These are phyloP conservation scores for Kokia cookei DNA, from an alignment of 441 rosid genomes.

Conservation along the genomic window DNA sequence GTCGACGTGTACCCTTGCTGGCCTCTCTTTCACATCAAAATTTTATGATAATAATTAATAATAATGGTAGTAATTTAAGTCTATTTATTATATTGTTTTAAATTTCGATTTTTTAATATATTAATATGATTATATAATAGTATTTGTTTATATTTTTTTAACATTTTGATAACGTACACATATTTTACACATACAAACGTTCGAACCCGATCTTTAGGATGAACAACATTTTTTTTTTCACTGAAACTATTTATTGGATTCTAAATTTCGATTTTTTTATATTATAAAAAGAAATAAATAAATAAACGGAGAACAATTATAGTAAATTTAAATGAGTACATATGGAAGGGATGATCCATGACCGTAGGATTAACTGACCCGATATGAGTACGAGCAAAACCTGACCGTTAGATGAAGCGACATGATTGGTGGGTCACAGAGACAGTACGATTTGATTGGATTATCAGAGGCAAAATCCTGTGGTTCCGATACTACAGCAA, in stretches of 20 bases:
- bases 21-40: background rate
- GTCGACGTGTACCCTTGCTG: conserved; percentile 9
- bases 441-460: background rate
- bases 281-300: too few relatives aligned
- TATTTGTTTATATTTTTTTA: too few relatives aligned
- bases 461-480: background rate
- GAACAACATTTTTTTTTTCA: too few relatives aligned
- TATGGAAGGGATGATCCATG: background rate
- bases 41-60: background rate
- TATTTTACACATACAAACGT: too few relatives aligned
- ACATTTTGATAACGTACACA: too few relatives aligned
- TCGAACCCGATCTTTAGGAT: too few relatives aligned
- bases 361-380: background rate
- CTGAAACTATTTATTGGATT: too few relatives aligned
- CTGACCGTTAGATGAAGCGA: background rate
- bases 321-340: background rate
- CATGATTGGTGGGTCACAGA: background rate
- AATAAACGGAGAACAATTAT: too few relatives aligned
- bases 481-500: too few relatives aligned
- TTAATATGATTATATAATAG: too few relatives aligned
- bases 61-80: background rate
- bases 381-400: background rate
- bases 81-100: background rate
- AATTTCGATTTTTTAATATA: too few relatives aligned
- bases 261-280: too few relatives aligned